Conservation (phyloP, 441 rosid genomes). For the Euphorbia schlechtendalii region DNA sequence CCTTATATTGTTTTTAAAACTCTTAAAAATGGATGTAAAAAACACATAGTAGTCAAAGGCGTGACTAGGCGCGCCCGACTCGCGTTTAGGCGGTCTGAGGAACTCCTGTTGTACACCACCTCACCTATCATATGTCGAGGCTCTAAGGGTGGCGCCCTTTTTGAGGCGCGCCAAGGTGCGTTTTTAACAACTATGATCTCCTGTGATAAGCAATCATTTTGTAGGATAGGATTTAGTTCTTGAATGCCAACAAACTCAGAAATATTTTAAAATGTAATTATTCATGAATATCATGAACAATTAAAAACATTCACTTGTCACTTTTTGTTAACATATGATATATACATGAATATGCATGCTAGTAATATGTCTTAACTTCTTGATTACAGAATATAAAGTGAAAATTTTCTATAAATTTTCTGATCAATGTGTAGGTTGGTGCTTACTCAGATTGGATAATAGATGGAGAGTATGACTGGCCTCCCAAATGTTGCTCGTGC, state of each 20-base stretch:
- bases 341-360: slow-evolving; percentile 12
- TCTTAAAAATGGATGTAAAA: too few species aligned
- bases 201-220: neutral
- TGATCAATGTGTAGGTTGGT: slow-evolving; percentile 46
- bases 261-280: neutral
- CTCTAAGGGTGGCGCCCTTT: too few species aligned
- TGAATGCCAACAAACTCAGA: neutral
- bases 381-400: neutral
- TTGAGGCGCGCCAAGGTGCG: too few species aligned
- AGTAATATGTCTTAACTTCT: neutral
- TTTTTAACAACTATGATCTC: too few species aligned
- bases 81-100: too few species aligned
- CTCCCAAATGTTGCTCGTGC: slow-evolving; percentile 85
- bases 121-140: too few species aligned
- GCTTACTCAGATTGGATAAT: slow-evolving; percentile 99
- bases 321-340: neutral
- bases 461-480: slow-evolving; percentile 98
- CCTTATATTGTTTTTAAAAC: too few species aligned
- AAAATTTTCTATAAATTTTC: slow-evolving; percentile 6
- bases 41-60: too few species aligned
- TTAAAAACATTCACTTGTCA: neutral
- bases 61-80: too few species aligned
- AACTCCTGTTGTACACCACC: too few species aligned
- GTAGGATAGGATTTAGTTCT: neutral
- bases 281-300: neutral